These are phyloP conservation scores for Berberis thunbergii DNA, from an alignment of 164 flowering plant genomes.

Conservation along the genomic window DNA sequence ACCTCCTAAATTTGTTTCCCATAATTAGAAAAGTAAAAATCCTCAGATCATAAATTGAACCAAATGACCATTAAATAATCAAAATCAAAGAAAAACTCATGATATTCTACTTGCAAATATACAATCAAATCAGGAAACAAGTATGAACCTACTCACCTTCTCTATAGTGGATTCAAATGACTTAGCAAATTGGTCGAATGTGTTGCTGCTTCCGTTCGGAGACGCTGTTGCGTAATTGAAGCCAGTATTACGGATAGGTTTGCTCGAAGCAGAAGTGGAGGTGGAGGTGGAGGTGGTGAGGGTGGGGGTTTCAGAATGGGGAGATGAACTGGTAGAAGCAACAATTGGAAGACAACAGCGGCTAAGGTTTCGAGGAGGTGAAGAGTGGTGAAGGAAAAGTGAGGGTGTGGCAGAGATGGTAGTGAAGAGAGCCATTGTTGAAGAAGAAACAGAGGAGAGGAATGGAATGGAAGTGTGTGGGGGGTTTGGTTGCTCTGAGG, in stretches of 20 bases:
- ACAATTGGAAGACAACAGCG: constrained; percentile 13
- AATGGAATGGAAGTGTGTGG: not conserved
- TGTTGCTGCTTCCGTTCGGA: constrained; percentile 19
- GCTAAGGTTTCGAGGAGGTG: constrained; percentile 2
- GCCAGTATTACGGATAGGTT: constrained; percentile 1
- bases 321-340: constrained; percentile 26
- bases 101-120: not conserved
- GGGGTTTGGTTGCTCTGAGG: too few relatives aligned
- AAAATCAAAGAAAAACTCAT: not conserved
- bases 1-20: too few relatives aligned
- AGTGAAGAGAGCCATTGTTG: constrained; percentile 22
- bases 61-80: not conserved
- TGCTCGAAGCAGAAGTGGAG: not conserved
- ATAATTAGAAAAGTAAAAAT: too few relatives aligned
- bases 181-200: constrained; percentile 29
- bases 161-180: constrained; percentile 62
- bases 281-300: not conserved
- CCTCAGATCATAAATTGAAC: too few relatives aligned
- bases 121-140: not conserved
- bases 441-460: not conserved
- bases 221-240: constrained; percentile 29
- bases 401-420: constrained; percentile 16
- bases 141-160: constrained; percentile 27
- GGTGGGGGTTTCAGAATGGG: not conserved
- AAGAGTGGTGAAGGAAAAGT: constrained; percentile 10